Evolutionary conservation across 306 rosid genomes (phyloP).

Genomic region (Begonia loranthoides): DNA sequence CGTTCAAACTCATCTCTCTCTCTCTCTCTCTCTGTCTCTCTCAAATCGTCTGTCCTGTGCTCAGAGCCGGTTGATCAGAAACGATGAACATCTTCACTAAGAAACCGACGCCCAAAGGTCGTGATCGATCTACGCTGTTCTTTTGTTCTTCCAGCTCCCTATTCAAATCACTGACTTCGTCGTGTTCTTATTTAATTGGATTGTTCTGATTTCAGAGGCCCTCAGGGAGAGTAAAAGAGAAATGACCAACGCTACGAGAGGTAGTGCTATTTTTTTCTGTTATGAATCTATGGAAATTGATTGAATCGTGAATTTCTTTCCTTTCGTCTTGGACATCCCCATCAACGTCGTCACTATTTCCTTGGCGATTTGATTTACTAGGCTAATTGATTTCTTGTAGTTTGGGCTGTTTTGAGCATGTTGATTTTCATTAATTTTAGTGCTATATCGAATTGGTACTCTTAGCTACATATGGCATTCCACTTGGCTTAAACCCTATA

Average conservation of each 20-base stretch:
- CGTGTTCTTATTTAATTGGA: constrained; percentile 4
- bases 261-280: constrained; percentile 16
- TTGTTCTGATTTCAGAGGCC: constrained; percentile 55
- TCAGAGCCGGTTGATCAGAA: constrained; percentile 2
- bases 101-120: constrained; percentile 95
- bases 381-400: too few species aligned
- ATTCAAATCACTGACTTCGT: background rate
- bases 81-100: constrained; percentile 79
- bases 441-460: too few species aligned
- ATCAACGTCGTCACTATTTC: background rate
- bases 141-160: background rate
- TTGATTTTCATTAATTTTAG: background rate
- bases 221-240: constrained; percentile 92
- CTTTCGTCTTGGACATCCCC: background rate
- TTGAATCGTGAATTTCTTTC: background rate
- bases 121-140: constrained; percentile 10
- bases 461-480: too few species aligned
- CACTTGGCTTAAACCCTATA: too few species aligned
- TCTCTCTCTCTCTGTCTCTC: constrained; percentile 1
- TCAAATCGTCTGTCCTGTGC: constrained; percentile 2
- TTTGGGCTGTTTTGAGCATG: background rate
- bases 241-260: constrained; percentile 78
- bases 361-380: background rate
- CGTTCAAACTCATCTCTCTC: background rate
- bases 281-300: background rate